Evolutionary conservation across 805 yeast species (phyloP).

Genomic region (Ogataea degrootiae): DNA sequence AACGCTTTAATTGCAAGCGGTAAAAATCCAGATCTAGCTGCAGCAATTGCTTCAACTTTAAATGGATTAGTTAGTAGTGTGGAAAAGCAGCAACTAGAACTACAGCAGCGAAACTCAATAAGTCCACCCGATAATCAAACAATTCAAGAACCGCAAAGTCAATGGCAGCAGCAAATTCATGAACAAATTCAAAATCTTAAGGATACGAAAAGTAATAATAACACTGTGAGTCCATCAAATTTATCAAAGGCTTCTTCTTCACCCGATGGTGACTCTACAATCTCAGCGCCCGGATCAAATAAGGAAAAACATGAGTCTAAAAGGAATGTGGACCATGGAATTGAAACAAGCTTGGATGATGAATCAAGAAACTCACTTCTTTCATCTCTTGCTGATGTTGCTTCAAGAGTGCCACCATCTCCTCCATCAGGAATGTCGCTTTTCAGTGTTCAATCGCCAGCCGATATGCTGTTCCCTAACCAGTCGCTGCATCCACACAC

Average conservation of each 20-base stretch:
- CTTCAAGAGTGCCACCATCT: conserved; percentile 16
- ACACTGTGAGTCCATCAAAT: conserved; percentile 7
- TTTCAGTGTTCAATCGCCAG: conserved; percentile 8
- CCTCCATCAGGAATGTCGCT: conserved; percentile 12
- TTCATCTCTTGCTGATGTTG: conserved; percentile 17
- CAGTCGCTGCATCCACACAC: conserved; percentile 1
- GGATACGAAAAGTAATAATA: not conserved
- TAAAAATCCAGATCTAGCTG: conserved; percentile 40
- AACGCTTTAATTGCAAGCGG: conserved; percentile 47
- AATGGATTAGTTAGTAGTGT: conserved; percentile 18
- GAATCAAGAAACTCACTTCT: conserved; percentile 6
- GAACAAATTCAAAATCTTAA: not conserved
- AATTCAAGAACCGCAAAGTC: not conserved
- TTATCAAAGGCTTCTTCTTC: conserved; percentile 3
- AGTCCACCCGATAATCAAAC: not conserved
- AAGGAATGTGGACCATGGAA: not conserved
- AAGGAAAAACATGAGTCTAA: not conserved
- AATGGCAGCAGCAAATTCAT: not conserved
- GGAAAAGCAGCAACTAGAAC: conserved; percentile 10
- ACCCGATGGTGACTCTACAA: conserved; percentile 2
- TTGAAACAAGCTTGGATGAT: conserved; percentile 5
- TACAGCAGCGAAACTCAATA: conserved; percentile 3
- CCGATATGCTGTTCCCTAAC: conserved; percentile 5
- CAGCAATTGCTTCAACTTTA: conserved; percentile 23
- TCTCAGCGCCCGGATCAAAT: not conserved